Conservation (phyloP, 495 filamentous ascomycete genomes). For the Platismatia glauca region DNA sequence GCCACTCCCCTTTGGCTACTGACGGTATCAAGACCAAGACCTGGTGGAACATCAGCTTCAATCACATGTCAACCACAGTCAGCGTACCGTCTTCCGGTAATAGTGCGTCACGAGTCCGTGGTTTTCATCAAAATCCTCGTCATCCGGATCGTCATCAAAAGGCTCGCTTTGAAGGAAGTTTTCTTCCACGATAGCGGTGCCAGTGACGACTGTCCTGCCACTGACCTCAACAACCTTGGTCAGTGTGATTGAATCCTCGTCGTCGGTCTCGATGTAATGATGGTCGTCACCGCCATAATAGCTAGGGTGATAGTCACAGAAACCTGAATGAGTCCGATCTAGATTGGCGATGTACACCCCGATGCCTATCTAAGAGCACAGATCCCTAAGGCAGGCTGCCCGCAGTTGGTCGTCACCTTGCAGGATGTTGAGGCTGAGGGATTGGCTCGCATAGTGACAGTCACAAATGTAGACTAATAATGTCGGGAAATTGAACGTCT, state of each 20-base stretch:
- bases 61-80: neutral
- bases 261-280: neutral
- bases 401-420: neutral
- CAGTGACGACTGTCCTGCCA: neutral
- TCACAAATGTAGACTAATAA: neutral
- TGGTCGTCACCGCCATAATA: neutral
- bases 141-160: neutral
- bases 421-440: neutral
- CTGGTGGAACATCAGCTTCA: neutral
- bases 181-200: neutral
- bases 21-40: neutral
- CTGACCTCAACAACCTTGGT: neutral
- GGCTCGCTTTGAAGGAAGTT: neutral
- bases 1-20: neutral
- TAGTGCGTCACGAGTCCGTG: neutral
- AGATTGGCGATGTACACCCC: neutral
- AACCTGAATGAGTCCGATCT: neutral
- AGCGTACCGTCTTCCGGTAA: neutral
- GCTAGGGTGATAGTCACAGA: neutral
- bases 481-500: neutral
- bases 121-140: neutral
- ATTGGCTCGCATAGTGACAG: neutral
- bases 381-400: neutral
- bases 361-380: neutral
- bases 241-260: neutral